These are phyloP conservation scores for Castanea mollissima DNA, from an alignment of 306 rosid species.

Conservation along the genomic window DNA sequence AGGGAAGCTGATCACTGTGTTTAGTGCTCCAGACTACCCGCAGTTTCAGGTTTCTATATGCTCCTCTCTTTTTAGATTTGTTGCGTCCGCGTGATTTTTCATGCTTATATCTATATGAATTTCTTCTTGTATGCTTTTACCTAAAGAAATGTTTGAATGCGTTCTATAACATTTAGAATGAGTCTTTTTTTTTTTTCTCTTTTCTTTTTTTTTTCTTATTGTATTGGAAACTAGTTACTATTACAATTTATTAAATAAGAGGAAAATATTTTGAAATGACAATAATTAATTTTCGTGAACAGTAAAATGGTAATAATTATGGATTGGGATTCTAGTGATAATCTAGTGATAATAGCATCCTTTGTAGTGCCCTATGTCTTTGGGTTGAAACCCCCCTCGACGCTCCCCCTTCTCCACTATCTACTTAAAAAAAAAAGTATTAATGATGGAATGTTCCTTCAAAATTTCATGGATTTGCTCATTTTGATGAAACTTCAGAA, in stretches of 20 bases:
- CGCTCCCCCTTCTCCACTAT: too few relatives aligned
- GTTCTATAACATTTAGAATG: background rate
- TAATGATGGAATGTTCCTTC: too few relatives aligned
- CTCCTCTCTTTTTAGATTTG: slow-evolving; percentile 4
- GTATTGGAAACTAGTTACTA: background rate
- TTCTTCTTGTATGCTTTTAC: background rate
- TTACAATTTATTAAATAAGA: background rate
- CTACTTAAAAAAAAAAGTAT: too few relatives aligned
- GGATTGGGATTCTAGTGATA: too few relatives aligned
- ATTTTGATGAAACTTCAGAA: too few relatives aligned
- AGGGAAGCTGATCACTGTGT: slow-evolving; percentile 78
- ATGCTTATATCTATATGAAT: background rate
- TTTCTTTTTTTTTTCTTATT: background rate
- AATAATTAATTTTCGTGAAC: background rate
- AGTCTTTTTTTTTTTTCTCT: background rate
- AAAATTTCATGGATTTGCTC: too few relatives aligned
- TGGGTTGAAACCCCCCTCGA: too few relatives aligned
- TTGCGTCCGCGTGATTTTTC: background rate
- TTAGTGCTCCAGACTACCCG: slow-evolving; percentile 96
- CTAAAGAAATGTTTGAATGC: background rate
- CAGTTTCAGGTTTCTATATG: slow-evolving; percentile 71
- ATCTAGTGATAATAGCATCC: too few relatives aligned
- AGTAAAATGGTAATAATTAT: too few relatives aligned
- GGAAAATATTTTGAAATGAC: background rate
- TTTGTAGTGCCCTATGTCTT: too few relatives aligned